Evolutionary conservation across 2,329 filamentous ascomycete genomes (phyloP), one percentile per base, ranked within the genome.

Genomic region (Aureobasidium leucospermi): DNA sequence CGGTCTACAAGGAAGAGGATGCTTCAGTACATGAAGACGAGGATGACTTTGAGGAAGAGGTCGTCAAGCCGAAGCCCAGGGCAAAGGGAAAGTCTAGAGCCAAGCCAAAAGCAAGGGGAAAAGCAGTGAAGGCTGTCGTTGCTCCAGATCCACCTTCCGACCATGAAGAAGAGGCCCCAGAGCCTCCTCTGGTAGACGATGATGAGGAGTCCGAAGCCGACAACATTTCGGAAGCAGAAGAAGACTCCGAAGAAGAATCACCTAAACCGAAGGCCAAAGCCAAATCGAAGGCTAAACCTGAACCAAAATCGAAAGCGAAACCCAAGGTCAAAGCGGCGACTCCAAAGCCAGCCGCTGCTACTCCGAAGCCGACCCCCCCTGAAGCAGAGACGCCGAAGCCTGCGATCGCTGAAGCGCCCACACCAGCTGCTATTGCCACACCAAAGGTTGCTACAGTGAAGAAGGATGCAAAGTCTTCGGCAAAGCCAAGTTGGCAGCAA

Each of bases 361-460:
- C 52, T 7, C 32, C 47, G 6, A 49, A 38, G 4, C 31, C 52
- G 13, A 13, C 39, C 7, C 38, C 41, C 6, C 23, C 31, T 38
- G 16, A 38, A 45, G 45, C n/a, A 53, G 58, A 59, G 31, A 62
- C 19, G 7, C 41, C 53, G 7, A 61, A 63, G 32, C 57, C 59
- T 49, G 59, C 60, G 42, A 60, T 61, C 57, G 51, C 56, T 15
- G 62, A 64, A n/a, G 28, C 15, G 7, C 7, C 51, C 2, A 10
- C 28, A 19, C 39, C 51, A 6, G 39, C 8, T 34, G 51, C 38
- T 7, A 28, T 34, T 9, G n/a, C 13, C 7, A 55, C 38, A 7
- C 51, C 51, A 15, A 55, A 43, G 6, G 38, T 34, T 16, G 28
- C 38, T 7, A 68, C 68, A 13, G 61, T 66, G 58, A 64, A 65